Evolutionary conservation across 1,284 basidiomycete genomes (phyloP), one percentile per base, ranked within the genome.

Genomic region (Dichomitus squalens): DNA sequence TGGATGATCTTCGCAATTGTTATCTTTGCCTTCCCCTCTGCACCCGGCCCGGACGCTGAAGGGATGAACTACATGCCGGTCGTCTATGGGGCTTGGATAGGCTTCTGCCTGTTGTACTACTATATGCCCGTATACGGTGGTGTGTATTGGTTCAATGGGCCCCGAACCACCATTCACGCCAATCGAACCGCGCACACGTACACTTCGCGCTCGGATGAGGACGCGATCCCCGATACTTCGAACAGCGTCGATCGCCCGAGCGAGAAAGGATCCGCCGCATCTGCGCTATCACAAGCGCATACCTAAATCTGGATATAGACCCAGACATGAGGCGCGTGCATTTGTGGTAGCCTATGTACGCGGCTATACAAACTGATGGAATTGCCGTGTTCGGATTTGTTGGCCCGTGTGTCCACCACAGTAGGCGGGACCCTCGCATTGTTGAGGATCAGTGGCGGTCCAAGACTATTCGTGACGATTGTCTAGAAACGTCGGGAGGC

Each of bases 21-120:
- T 56, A 80, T 88, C 4, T 84, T 88, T 71, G 71, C 85, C 41
- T 90, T 90, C 74, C 88, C 87, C 0, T 70, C 79, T 1, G 76
- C 74, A 5, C 80, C 84, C 3, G 68, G 73, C 3, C 75, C 83
- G 2, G 68, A 60, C 23, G 79, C 77, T 2, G 49, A 69, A 8
- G 72, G 76, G 55, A 90, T 91, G 88, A 90, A 90, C 71, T 90
- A 89, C 65, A 81, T 81, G 0, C 74, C 83, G 46, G 83, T 85
- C 31, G 85, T 89, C 9, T 70, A 84, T 5, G 81, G 79, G 18
- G 84, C 85, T 6, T 78, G 82, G 9, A 69, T 89, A 49, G 43
- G 75, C 1, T 73, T 87, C 21, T 84, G 84, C 4, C 60, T 88
- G 21, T 46, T 78, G 1, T 88, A 83, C 77, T 90, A 85, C 66